These are phyloP conservation scores for Hura crepitans DNA, from an alignment of 441 rosid species.

Conservation along the genomic window DNA sequence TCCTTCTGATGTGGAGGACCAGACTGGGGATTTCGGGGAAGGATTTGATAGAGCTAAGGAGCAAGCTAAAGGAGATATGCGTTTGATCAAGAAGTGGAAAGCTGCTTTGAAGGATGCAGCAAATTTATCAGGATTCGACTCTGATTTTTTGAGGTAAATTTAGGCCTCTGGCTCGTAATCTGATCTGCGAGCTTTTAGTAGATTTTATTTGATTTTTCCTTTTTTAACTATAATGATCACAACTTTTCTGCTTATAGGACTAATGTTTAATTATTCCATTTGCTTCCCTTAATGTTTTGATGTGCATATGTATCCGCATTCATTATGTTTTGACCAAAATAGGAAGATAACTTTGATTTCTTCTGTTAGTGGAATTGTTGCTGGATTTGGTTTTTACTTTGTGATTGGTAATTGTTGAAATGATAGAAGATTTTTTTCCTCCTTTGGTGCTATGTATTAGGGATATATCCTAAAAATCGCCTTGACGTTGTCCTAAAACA, in stretches of 20 bases:
- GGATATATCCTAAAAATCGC: too few relatives aligned
- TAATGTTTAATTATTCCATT: neutral
- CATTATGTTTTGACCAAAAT: too few relatives aligned
- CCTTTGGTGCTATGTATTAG: too few relatives aligned
- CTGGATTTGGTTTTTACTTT: too few relatives aligned
- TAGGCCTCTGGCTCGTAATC: neutral
- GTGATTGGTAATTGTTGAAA: too few relatives aligned
- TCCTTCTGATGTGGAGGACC: conserved; percentile 25
- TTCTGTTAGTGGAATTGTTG: too few relatives aligned
- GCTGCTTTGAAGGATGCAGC: conserved; percentile 20
- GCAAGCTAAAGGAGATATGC: conserved; percentile 15
- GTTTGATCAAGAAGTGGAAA: conserved; percentile 18
- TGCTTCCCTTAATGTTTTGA: neutral
- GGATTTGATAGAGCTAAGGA: conserved; percentile 17
- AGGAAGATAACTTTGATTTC: too few relatives aligned
- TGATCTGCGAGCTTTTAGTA: too few relatives aligned
- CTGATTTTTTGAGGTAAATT: conserved; percentile 8
- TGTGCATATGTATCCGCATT: neutral
- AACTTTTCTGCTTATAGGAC: too few relatives aligned
- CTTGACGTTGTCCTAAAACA: too few relatives aligned
- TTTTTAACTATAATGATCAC: too few relatives aligned
- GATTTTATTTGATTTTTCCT: neutral
- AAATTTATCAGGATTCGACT: conserved; percentile 20
- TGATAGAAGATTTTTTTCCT: too few relatives aligned
- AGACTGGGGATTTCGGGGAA: conserved; percentile 19